phyloP scores from a whole-genome alignment of 805 yeast genomes.

The Yamadazyma scolyti region DNA sequence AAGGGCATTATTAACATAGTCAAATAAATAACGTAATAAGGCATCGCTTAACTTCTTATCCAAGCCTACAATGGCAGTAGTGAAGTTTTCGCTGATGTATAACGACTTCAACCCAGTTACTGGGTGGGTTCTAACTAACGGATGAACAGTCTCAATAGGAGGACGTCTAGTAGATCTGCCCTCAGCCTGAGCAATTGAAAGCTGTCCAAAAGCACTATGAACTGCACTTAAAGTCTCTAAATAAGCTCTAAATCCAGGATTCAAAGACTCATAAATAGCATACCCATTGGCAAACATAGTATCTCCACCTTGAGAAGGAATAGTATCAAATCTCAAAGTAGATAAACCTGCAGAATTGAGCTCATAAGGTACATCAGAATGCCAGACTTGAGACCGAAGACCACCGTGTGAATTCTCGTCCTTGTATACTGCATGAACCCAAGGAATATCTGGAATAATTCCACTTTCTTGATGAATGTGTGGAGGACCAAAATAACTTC shows the following conservation, averaged over 20 bases:
- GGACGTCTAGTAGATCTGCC: too few relatives aligned
- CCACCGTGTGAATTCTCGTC: too few relatives aligned
- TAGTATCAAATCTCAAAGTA: conserved; percentile 48
- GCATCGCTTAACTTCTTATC: too few relatives aligned
- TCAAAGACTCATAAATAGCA: conserved; percentile 49
- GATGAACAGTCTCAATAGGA: conserved; percentile 18
- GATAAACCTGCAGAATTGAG: conserved; percentile 55
- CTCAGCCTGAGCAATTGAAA: conserved; percentile 25
- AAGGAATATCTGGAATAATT: too few relatives aligned
- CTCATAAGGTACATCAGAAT: conserved; percentile 55
- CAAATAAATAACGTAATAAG: too few relatives aligned
- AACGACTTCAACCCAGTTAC: conserved; percentile 27
- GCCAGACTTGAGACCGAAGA: conserved; percentile 35
- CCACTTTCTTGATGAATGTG: conserved; percentile 22
- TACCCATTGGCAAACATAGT: conserved; percentile 51
- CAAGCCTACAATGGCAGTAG: conserved; percentile 37
- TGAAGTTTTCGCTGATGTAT: conserved; percentile 20
- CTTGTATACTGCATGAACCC: conserved; percentile 19
- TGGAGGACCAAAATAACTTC: conserved; percentile 13
- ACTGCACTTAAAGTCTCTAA: conserved; percentile 7
- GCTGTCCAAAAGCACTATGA: conserved; percentile 13
- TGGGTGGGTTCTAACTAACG: conserved; percentile 27
- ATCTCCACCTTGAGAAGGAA: conserved; percentile 51
- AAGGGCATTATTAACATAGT: conserved; percentile 39
- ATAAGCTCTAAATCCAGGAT: conserved; percentile 34